phyloP scores from a whole-genome alignment of 768 basidiomycete genomes.

The Thelephora aurantiotincta region DNA sequence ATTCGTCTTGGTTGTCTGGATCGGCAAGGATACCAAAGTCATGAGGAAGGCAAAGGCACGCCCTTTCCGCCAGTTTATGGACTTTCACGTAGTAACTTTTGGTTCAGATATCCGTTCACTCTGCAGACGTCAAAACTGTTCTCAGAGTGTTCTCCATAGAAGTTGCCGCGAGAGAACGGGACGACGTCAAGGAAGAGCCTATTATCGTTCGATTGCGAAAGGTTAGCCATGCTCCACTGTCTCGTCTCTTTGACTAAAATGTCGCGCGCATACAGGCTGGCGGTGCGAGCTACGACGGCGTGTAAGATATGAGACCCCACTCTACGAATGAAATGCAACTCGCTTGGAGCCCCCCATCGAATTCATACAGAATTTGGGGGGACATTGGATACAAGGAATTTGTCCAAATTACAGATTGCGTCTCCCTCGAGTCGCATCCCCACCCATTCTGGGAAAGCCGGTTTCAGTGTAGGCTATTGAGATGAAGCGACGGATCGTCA shows the following conservation, averaged over 20 bases:
- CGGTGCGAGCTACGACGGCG: conserved; percentile 81
- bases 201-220: conserved; percentile 74
- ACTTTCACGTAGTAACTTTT: neutral
- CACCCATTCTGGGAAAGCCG: conserved; percentile 54
- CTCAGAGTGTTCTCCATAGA: conserved; percentile 76
- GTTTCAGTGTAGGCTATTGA: no score
- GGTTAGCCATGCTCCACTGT: conserved; percentile 26
- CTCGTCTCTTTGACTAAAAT: neutral
- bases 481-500: no score
- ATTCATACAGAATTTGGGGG: neutral
- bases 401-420: conserved; percentile 47
- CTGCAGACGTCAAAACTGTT: conserved; percentile 75
- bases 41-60: conserved; percentile 87
- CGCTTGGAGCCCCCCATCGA: neutral
- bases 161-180: conserved; percentile 69
- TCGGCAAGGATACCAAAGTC: conserved; percentile 69
- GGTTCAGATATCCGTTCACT: conserved; percentile 77
- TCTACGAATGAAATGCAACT: neutral
- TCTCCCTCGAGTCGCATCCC: conserved; percentile 69
- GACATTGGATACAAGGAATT: conserved; percentile 16
- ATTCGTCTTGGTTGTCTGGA: conserved; percentile 78
- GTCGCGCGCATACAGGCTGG: conserved; percentile 40
- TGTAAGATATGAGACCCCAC: conserved; percentile 22
- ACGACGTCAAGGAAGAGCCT: conserved; percentile 79
- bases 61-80: conserved; percentile 2